Conservation (phyloP, 2,329 filamentous ascomycete species). For the Paecilomyces niveus region DNA sequence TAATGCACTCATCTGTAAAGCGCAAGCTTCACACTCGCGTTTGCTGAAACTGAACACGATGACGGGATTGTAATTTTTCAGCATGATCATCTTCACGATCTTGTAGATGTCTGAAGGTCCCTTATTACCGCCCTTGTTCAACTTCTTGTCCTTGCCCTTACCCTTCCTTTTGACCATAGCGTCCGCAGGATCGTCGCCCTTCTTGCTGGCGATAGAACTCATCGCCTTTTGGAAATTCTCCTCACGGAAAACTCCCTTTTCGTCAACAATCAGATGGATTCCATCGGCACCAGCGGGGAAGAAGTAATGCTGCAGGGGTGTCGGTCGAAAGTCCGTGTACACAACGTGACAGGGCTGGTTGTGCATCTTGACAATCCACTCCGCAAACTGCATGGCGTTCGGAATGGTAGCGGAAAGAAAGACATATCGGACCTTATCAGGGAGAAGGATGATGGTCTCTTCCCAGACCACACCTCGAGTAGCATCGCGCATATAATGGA, state of each 20-base stretch:
- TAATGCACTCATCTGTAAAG: constrained; percentile 76
- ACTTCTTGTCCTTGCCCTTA: constrained; percentile 85
- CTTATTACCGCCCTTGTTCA: constrained; percentile 73
- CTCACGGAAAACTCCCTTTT: constrained; percentile 92
- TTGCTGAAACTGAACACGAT: constrained; percentile 99
- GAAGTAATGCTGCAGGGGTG: constrained; percentile 94
- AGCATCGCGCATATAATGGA: constrained; percentile 97
- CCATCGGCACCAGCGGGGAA: constrained; percentile 89
- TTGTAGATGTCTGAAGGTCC: constrained; percentile 82
- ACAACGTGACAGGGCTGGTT: constrained; percentile 97
- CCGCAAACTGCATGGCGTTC: constrained; percentile 97
- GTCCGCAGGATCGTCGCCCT: constrained; percentile 76
- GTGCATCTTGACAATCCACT: constrained; percentile 98
- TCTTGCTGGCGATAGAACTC: constrained; percentile 78
- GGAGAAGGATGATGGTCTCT: constrained; percentile 94
- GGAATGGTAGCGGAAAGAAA: constrained; percentile 97
- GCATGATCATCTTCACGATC: constrained; percentile 98
- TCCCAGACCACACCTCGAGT: constrained; percentile 95
- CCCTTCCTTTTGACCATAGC: constrained; percentile 73
- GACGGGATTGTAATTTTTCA: constrained; percentile 93
- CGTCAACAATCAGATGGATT: constrained; percentile 89
- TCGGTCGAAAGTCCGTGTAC: constrained; percentile 96
- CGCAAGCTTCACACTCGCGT: constrained; percentile 86
- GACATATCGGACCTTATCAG: constrained; percentile 97
- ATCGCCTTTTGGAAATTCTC: constrained; percentile 97